Evolutionary conservation across 2,329 filamentous ascomycete species (phyloP).

Genomic region (Chaetomiaceae sp.): DNA sequence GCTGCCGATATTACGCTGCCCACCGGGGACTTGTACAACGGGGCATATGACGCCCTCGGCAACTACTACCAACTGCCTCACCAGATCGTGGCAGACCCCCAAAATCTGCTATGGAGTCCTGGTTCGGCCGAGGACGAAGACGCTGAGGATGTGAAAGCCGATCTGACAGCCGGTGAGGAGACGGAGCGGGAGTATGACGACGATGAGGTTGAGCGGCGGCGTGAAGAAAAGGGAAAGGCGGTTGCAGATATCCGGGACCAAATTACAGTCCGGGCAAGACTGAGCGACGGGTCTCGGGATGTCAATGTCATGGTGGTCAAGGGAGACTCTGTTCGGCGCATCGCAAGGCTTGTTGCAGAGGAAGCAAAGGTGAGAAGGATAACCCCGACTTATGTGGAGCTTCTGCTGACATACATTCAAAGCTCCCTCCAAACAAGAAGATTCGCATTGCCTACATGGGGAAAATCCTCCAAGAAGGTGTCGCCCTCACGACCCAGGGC

Average conservation of each 20-base stretch:
- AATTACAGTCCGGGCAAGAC: conserved; percentile 55
- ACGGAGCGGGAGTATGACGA: conserved; percentile 18
- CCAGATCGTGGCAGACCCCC: conserved; percentile 64
- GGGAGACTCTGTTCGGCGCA: conserved; percentile 58
- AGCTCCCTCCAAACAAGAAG: conserved; percentile 56
- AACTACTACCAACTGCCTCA: conserved; percentile 66
- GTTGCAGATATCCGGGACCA: conserved; percentile 43
- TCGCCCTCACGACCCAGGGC: conserved; percentile 62
- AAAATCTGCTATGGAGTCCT: conserved; percentile 42
- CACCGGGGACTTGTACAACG: conserved; percentile 66
- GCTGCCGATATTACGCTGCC: conserved; percentile 73
- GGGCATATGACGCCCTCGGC: conserved; percentile 67
- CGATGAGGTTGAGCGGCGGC: conserved; percentile 27
- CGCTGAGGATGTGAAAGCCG: conserved; percentile 22
- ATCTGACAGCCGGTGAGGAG: conserved; percentile 22
- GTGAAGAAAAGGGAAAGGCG: conserved; percentile 53
- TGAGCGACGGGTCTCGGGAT: conserved; percentile 65
- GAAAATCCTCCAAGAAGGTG: conserved; percentile 67
- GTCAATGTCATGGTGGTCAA: conserved; percentile 54
- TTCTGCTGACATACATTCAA: neutral
- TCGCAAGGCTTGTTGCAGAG: conserved; percentile 60
- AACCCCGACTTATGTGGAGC: neutral
- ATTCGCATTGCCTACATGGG: conserved; percentile 77
- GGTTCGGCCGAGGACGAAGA: conserved; percentile 22
- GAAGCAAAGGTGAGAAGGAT: conserved; percentile 52